Base-by-base conservation (phyloP, 345 rosid genomes). In the Adansonia digitata region DNA sequence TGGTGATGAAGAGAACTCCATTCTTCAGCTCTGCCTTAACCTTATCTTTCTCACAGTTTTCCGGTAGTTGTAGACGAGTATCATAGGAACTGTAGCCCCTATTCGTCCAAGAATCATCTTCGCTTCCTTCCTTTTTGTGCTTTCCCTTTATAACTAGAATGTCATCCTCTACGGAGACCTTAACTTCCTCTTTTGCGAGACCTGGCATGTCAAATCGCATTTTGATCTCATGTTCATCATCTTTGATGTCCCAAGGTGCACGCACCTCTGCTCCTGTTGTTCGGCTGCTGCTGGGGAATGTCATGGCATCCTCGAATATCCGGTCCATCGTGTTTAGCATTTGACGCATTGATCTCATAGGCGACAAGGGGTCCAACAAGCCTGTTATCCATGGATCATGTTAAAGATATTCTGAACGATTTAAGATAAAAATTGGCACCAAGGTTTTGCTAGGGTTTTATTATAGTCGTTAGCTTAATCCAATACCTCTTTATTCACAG, bases 191-290 rank as follows among this genome's bases (percentile, higher is more conserved):
- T 88, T 84, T 92, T 2, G 86, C 78, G 4, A 94, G 84, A 13
- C 97, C 97, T 0, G 97, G 97, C 97, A 94, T 79, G 87, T 92
- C 97, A 15, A 90, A 90, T 72, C 97, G 85, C 94, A 90, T 85
- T 81, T 81, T 89, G 79, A 90, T 83, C 83, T 90, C 97, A 2
- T 82, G 61, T 55, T 92, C 97, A 8, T 85, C 97, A 0, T 94
- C 96, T n/a, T 86, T 87, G 43, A 90, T 85, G 69, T 94, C 98
- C 96, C 98, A 94, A 0, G 97, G 98, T 0, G 86, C 75, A 3
- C 94, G 87, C 3, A 83, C 79, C 18, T 80, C 92, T 12, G 80
- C 80, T 12, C 37, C 76, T 26, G 77, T 71, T 26, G 77, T 71
- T 59, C 82, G 71, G 78, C 42, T 82, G 26, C 82, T 73, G 48